These are phyloP conservation scores for Penicillium capsulatum DNA, from an alignment of 2,329 filamentous ascomycete species.

Conservation along the genomic window DNA sequence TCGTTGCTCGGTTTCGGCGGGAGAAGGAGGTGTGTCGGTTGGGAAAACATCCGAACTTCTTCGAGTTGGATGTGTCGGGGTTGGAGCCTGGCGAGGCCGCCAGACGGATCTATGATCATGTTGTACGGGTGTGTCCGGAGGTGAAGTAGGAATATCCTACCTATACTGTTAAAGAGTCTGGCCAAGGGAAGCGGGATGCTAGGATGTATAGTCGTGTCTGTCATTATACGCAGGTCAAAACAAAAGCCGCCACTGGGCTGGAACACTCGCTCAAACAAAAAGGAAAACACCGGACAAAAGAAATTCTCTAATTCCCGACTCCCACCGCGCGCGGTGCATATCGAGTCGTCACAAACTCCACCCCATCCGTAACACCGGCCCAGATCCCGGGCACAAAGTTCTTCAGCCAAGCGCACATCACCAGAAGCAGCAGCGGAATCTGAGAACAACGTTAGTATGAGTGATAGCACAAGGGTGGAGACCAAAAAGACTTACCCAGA, in stretches of 20 bases:
- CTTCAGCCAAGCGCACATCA: conserved; percentile 45
- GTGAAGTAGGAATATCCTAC: neutral
- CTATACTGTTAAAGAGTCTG: no score
- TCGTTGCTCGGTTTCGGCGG: neutral
- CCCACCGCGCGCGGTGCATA: conserved; percentile 34
- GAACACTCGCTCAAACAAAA: conserved; percentile 16
- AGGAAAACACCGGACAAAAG: conserved; percentile 9
- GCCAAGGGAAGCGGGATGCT: no score
- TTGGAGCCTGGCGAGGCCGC: neutral
- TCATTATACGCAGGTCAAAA: conserved; percentile 31
- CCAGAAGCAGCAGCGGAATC: conserved; percentile 48
- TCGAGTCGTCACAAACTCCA: conserved; percentile 38
- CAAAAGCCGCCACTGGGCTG: conserved; percentile 9
- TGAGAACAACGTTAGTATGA: conserved; percentile 21
- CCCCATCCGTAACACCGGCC: conserved; percentile 36
- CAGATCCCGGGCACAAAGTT: conserved; percentile 43
- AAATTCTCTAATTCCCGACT: conserved; percentile 26
- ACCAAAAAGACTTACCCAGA: conserved; percentile 45
- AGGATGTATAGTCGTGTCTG: conserved; percentile 32
- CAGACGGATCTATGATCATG: neutral
- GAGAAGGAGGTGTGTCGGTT: neutral
- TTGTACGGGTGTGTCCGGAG: neutral
- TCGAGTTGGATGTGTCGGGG: neutral
- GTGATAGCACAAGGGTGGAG: neutral
- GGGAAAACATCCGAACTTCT: neutral